Evolutionary conservation across 225 moss, liverwort and hornwort genomes (phyloP), one percentile per base, ranked within the genome.

Genomic region (Marchantia polymorpha): DNA sequence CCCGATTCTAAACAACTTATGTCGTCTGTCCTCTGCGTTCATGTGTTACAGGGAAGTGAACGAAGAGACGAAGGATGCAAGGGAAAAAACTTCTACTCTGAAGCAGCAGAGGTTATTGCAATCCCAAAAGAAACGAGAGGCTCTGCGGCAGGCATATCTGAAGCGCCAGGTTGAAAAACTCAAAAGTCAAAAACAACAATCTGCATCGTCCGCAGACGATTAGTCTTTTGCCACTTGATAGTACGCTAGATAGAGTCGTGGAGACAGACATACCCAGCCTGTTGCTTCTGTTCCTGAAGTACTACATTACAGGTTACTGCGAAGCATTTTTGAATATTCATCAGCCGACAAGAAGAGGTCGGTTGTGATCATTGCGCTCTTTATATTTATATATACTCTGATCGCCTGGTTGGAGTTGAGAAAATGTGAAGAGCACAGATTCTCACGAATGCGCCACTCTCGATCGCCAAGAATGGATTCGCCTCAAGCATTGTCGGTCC

Each of bases 121-220:
- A 81, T 91, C 93, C 61, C 88, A 88, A 48, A 93, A 89, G 81
- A 95, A 91, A 59, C 86, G 97, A 81, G 92, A 99, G 71, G 90
- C 85, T 53, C 27, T 95, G 52, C 88, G 97, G 66, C 87, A 90
- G 56, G 92, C 89, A 20, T 99, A 92, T 80, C 69, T 97, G 2
- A 99, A 93, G 84, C 95, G 93, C 80, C 91, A 91, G 83, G 88
- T 93, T 10, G 93, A 90, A 83, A 93, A 93, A 83, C 87, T 91
- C 65, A 92, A 92, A 67, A 77, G 87, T 6, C 77, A 58, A 52
- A 51, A 46, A 50, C 77, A 72, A 65, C 64, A 67, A 69, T 47
- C 64, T 0, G 60, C n/a, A 14, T 26, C 64, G 20, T 46, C 63
- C 50, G 77, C 29, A 29, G 66, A 77, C 26, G 23, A 65, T 9